Conservation (phyloP, 169 alveolate species). For the Plasmodium coatneyi region DNA sequence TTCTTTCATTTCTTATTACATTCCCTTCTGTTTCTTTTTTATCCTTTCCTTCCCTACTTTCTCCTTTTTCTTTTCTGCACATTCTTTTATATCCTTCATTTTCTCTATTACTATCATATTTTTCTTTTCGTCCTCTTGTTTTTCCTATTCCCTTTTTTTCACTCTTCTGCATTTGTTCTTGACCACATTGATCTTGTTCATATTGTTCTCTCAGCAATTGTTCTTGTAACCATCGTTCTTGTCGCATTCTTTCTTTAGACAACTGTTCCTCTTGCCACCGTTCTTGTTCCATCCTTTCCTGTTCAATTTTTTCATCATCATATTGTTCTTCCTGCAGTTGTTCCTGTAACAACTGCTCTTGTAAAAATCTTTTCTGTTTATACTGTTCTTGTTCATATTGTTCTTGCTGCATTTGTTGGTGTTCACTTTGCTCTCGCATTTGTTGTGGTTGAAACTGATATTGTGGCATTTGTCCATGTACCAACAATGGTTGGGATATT, state of each 20-base stretch:
- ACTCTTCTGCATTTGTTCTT: background rate
- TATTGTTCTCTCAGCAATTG: background rate
- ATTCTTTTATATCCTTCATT: background rate
- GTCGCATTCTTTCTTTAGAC: background rate
- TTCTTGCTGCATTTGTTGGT: background rate
- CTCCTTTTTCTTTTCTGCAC: background rate
- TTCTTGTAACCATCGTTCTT: background rate
- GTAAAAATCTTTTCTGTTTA: background rate
- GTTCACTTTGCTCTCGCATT: background rate
- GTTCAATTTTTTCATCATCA: background rate
- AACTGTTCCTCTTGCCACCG: background rate
- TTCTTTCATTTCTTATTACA: background rate
- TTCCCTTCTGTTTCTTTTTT: background rate
- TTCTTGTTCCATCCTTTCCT: background rate
- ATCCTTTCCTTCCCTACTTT: background rate
- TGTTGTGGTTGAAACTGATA: background rate
- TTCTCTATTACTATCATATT: background rate
- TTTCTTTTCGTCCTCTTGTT: background rate
- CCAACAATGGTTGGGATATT: background rate
- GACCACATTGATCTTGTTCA: background rate
- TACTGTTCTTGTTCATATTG: background rate
- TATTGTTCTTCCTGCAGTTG: background rate
- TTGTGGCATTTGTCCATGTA: background rate
- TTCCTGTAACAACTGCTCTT: background rate
- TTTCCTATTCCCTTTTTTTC: background rate